Base-by-base conservation (phyloP, 164 flowering plant genomes). In the Chimonanthus praecox region DNA sequence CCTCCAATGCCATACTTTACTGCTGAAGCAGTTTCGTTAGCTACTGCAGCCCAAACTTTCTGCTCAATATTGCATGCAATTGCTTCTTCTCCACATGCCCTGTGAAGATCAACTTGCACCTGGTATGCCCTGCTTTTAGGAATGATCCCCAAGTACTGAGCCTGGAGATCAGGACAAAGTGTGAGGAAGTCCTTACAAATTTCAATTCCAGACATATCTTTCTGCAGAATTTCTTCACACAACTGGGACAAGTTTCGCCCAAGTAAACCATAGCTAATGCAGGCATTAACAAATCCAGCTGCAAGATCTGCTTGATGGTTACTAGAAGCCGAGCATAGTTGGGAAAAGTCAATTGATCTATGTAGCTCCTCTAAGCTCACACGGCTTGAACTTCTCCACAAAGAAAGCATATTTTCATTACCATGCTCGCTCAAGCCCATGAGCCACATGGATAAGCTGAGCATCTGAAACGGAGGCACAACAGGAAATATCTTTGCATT, bases 231-330 rank as follows among this genome's bases (percentile, higher is more conserved):
- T 81, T 92, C 97, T 75, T 89, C 86, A 79, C 92, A 94, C 78
- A 94, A 76, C 73, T 87, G 98, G 80, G 88, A 88, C 81, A 96
- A 80, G 70, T 94, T 92, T 70, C 92, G 92, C 0, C 99, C 97
- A 76, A 92, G 84, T 84, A 94, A 86, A 44, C 99, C 98, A 87
- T 85, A 91, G 45, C 71, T 85, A 71, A 96, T 85, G 83, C 97
- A 96, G 70, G 99, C 97, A 71, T 82, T 84, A 64, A 91, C 94
- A 80, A 96, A 88, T 75, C 92, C 96, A 76, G 91, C 89, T 11
- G 97, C 97, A 80, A 96, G 88, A 78, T 92, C 90, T 54, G 98
- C 94, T 81, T 92, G 97, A 83, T 96, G 99, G 84, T 85, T 80
- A 71, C 85, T 84, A 11, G 95, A 94, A 11, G 84, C 88, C n/a